A percentile compares a stretch with the other conserved stretches of the same genome.
phyloP scores from a whole-genome alignment of 2,329 filamentous ascomycete species.

The Colletotrichum sp. region DNA sequence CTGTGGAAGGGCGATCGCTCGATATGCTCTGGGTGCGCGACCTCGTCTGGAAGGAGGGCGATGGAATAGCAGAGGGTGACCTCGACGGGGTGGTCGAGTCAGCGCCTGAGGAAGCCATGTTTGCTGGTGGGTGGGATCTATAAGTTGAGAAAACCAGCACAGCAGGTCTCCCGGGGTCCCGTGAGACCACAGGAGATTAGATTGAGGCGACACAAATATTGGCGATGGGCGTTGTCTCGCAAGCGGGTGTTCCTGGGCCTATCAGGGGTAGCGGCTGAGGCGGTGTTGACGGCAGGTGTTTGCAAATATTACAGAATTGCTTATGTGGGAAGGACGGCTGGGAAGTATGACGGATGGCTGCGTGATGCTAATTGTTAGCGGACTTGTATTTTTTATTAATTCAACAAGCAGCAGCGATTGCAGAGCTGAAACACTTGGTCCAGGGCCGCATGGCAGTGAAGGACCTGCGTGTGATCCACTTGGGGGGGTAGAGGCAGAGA shows the following conservation, averaged over 20 bases:
- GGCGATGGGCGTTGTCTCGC: conserved; percentile 5
- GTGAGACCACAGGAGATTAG: conserved; percentile 23
- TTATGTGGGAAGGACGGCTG: conserved; percentile 10
- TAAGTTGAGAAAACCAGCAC: conserved; percentile 3
- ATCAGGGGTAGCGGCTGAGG: conserved; percentile 3
- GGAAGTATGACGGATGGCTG: conserved; percentile 20
- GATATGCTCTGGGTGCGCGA: conserved; percentile 70
- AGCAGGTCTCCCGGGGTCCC: conserved; percentile 7
- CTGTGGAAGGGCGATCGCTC: conserved; percentile 71
- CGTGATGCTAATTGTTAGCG: conserved; percentile 12
- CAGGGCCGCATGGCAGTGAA: conserved; percentile 21
- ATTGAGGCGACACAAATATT: conserved; percentile 16
- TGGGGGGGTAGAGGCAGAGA: conserved; percentile 11
- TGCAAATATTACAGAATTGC: conserved; percentile 19
- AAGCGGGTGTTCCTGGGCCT: conserved; percentile 1
- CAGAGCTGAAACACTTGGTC: conserved; percentile 23
- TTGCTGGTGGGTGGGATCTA: conserved; percentile 4
- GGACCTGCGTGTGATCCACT: conserved; percentile 21
- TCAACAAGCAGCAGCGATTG: neutral
- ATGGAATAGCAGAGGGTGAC: conserved; percentile 37
- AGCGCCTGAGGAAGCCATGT: conserved; percentile 16
- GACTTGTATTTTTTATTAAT: conserved; percentile 1
- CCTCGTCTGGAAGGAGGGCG: conserved; percentile 36
- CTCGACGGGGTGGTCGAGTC: conserved; percentile 29
- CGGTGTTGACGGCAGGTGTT: conserved; percentile 1